phyloP scores from a whole-genome alignment of 257 asterid species.

The Rubia yunnanensis region DNA sequence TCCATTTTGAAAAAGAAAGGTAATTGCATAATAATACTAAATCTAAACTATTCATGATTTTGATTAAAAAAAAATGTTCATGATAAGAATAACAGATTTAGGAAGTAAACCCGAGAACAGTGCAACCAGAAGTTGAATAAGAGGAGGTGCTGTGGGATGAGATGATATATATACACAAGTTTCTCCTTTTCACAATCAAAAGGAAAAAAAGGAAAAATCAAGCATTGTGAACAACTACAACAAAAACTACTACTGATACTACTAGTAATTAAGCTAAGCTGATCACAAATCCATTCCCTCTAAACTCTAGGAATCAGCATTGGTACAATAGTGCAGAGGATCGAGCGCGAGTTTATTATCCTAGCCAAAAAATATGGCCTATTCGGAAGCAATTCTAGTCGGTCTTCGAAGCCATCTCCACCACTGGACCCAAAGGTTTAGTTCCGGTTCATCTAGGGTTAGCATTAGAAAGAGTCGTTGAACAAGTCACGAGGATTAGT shows the following conservation, averaged over 20 bases:
- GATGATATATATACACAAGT: constrained; percentile 33
- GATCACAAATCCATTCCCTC: constrained; percentile 30
- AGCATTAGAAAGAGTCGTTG: constrained; percentile 26
- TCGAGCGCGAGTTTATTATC: constrained; percentile 16
- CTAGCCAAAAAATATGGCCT: constrained; percentile 27
- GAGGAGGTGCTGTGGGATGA: constrained; percentile 21
- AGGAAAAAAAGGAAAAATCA: constrained; percentile 12
- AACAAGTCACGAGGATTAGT: constrained; percentile 33
- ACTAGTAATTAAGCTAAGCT: constrained; percentile 30
- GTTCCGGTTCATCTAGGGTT: constrained; percentile 26
- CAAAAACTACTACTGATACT: neutral
- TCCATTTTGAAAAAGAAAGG: too few relatives aligned
- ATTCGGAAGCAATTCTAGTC: constrained; percentile 34
- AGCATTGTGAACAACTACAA: constrained; percentile 29
- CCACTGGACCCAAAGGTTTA: constrained; percentile 26
- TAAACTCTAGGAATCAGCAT: constrained; percentile 27
- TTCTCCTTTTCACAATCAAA: constrained; percentile 25
- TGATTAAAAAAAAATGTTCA: neutral
- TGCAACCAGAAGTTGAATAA: constrained; percentile 16
- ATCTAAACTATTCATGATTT: neutral
- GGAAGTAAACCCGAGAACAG: neutral
- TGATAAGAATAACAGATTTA: neutral
- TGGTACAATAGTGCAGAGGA: constrained; percentile 22
- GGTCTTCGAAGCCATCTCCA: constrained; percentile 28
- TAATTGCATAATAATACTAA: too few relatives aligned